Evolutionary conservation across 768 basidiomycete species (phyloP).

Genomic region (Macrolepiota fuliginosa): DNA sequence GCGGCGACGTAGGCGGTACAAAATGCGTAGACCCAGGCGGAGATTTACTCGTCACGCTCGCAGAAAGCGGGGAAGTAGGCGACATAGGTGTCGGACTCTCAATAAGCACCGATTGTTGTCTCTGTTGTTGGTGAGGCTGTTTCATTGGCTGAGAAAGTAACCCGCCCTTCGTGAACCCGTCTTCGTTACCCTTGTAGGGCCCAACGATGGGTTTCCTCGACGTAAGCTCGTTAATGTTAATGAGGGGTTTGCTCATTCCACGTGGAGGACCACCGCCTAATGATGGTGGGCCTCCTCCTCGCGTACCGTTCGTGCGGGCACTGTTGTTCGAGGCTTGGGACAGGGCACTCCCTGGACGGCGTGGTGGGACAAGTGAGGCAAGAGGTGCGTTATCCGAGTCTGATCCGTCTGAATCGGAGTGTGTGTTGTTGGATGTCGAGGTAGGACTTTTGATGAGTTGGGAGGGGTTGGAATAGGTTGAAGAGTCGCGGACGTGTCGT

Average conservation of each 20-base stretch:
- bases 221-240: slow-evolving; percentile 48
- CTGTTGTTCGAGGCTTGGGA: slow-evolving; percentile 36
- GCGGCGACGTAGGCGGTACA: slow-evolving; percentile 34
- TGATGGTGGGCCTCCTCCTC: too few species aligned
- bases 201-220: slow-evolving; percentile 12
- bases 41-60: slow-evolving; percentile 22
- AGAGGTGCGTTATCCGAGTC: slow-evolving; percentile 61
- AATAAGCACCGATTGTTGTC: slow-evolving; percentile 8
- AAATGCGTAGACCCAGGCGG: slow-evolving; percentile 33
- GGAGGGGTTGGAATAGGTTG: slow-evolving; percentile 23
- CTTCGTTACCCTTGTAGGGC: not conserved
- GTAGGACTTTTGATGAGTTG: not conserved
- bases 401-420: slow-evolving; percentile 26
- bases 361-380: slow-evolving; percentile 57
- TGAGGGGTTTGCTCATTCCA: slow-evolving; percentile 38
- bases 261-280: slow-evolving; percentile 11
- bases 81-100: slow-evolving; percentile 24
- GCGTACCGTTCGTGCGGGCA: slow-evolving; percentile 22
- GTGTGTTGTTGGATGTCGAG: not conserved
- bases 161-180: slow-evolving; percentile 3
- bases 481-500: slow-evolving; percentile 26
- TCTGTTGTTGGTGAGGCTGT: not conserved
- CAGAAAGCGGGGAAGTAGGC: slow-evolving; percentile 6
- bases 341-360: slow-evolving; percentile 63
- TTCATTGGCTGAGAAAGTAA: not conserved